Evolutionary conservation across 2,329 filamentous ascomycete species (phyloP), one percentile per base, ranked within the genome.

Genomic region (Cordyceps cicadae): DNA sequence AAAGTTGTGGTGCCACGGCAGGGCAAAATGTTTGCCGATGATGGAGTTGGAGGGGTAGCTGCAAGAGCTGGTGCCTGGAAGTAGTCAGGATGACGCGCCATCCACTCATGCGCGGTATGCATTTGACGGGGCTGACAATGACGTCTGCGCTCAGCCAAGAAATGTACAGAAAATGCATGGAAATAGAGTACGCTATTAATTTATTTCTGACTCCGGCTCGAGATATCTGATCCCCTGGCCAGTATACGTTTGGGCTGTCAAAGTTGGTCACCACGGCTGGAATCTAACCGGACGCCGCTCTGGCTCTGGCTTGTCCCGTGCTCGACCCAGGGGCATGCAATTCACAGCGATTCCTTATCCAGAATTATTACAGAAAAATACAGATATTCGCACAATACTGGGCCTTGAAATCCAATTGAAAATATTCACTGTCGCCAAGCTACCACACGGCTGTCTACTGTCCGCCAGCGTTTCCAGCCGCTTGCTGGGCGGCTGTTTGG

Each of bases 401-500:
- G 15, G 19, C 19, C 8, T 26, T 14, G 3, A 15, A 48, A 26
- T 48, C 8, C 3, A 48, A 26, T 26, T 45, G 24, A 14, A 52
- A 53, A 45, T 32, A 45, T 53, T 19, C 21, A 12, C 45, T n/a
- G 6, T 7, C 17, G 6, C 14, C 1, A 39, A n/a, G 3, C 3
- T 29, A 14, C 21, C 45, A 21, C 19, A 11, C 26, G 3, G 9
- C 21, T 17, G 9, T 0, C 41, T 63, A 63, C 54, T 65, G 48
- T 49, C 55, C 50, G 17, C 26, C 49, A 7, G 21, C 37, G 17
- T 51, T 48, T 41, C 39, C 55, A 14, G 70, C 73, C 15, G 75
- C 75, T 66, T 84, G 58, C 11, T 60, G 81, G 4, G 79, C 77
- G 41, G 74, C 74, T 12, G 78, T 71, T 67, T 85, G 83, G 9